Evolutionary conservation across 441 rosid species (phyloP), one percentile per base, ranked within the genome.

Genomic region (Gossypium gossypioides): DNA sequence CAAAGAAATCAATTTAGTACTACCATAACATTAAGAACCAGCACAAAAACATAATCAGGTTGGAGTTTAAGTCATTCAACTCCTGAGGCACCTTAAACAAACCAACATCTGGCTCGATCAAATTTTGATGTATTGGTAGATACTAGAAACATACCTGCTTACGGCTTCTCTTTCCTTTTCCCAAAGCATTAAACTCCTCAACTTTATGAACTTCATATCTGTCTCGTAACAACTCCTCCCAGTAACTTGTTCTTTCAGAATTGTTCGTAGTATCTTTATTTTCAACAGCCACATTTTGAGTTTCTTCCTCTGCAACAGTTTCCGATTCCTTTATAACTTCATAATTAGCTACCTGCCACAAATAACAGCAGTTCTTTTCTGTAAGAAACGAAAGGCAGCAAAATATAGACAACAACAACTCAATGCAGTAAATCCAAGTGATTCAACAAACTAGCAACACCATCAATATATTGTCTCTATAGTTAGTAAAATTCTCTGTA

Each of bases 211-310:
- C 87, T 84, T 92, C 96, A 46, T 85, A 91, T 51, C 78, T 86
- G 81, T 86, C 98, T 84, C 79, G 89, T 52, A 96, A 80, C 84
- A 96, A 84, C 69, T 96, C 99, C 75, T 96, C 98, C 99, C 99
- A 96, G 73, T 79, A 95, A 81, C 79, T 86, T 77, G 93, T 56
- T 82, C 84, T 91, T 70, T 92, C 99, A 70, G 91, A 73, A 82
- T 54, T 85, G 73, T 73, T 83, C 62, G 76, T 32, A 18, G 84
- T 75, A 77, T 87, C 78, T 79, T 83, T 89, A 18, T 73, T 83
- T 79, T 92, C 97, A 58, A 78, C 77, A 19, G 84, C 85, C 12
- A 80, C 82, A 78, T 83, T 91, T 78, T 80, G 89, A 55, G 88
- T 87, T 82, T 81, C 87, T 71, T 83, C 88, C 78, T 87, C 87